Conservation (phyloP, 495 filamentous ascomycete species). For the Achaetomiella virescens region DNA sequence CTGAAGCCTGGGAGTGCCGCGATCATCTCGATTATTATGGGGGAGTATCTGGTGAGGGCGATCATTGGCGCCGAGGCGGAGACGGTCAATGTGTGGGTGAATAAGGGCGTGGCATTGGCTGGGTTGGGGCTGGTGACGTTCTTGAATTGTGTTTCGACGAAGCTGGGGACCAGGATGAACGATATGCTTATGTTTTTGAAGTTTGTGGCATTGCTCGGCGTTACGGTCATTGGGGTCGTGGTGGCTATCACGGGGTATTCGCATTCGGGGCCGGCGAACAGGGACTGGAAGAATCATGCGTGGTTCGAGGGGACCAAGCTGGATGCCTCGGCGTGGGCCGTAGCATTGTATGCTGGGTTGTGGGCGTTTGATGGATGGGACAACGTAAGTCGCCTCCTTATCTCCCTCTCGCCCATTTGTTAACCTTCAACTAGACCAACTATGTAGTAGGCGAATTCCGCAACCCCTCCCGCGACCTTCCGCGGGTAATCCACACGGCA, state of each 20-base stretch:
- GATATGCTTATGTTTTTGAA: constrained; percentile 96
- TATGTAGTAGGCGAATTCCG: constrained; percentile 96
- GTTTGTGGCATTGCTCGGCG: constrained; percentile 79
- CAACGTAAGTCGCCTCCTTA: constrained; percentile 58
- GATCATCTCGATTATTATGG: constrained; percentile 96
- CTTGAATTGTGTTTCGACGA: constrained; percentile 85
- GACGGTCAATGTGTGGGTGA: constrained; percentile 74
- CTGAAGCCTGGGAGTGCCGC: constrained; percentile 88
- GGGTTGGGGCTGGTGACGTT: constrained; percentile 71
- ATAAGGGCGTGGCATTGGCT: constrained; percentile 77
- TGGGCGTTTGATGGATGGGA: constrained; percentile 99
- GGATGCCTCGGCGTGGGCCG: constrained; percentile 77
- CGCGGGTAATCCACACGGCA: constrained; percentile 91
- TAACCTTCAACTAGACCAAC: constrained; percentile 61
- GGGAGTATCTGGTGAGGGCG: constrained; percentile 88
- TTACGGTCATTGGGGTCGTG: constrained; percentile 83
- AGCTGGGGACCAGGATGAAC: constrained; percentile 73
- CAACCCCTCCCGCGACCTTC: constrained; percentile 82
- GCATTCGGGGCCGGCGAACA: constrained; percentile 63
- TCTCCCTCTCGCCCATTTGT: background rate
- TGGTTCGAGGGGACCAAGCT: constrained; percentile 87
- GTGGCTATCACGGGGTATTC: constrained; percentile 83
- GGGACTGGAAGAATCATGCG: constrained; percentile 76
- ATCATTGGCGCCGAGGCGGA: constrained; percentile 74
- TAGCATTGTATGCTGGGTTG: constrained; percentile 89